Percentiles rank a stretch among this genome's conserved stretches.
These are phyloP conservation scores for Paraconiothyrium brasiliense DNA, from an alignment of 2,329 filamentous ascomycete genomes.

Conservation along the genomic window DNA sequence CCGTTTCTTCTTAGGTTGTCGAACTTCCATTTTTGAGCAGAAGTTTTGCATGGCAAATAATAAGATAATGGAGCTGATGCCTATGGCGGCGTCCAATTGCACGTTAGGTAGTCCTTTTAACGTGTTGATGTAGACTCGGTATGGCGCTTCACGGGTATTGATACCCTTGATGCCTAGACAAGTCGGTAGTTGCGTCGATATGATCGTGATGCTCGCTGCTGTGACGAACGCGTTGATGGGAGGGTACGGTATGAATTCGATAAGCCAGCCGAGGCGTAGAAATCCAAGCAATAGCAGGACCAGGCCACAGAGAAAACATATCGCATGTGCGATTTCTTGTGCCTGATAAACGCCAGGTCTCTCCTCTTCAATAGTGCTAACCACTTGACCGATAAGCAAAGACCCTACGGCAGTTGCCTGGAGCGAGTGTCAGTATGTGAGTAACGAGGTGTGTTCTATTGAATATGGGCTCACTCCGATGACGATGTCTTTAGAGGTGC, in stretches of 20 bases:
- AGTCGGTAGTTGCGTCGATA: slow-evolving; percentile 79
- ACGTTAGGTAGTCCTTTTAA: slow-evolving; percentile 74
- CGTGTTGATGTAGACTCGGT: slow-evolving; percentile 82
- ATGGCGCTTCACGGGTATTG: slow-evolving; percentile 79
- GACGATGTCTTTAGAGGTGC: slow-evolving; percentile 96
- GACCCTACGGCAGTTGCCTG: slow-evolving; percentile 95
- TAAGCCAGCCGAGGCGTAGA: slow-evolving; percentile 84
- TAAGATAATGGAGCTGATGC: slow-evolving; percentile 79
- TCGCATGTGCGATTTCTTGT: slow-evolving; percentile 77
- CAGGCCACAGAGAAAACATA: slow-evolving; percentile 79
- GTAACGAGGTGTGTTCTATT: background rate
- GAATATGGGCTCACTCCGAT: slow-evolving; percentile 73
- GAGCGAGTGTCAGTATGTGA: slow-evolving; percentile 9
- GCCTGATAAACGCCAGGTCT: slow-evolving; percentile 65
- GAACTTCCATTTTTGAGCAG: slow-evolving; percentile 73
- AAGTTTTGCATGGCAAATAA: slow-evolving; percentile 69
- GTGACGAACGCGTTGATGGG: slow-evolving; percentile 97
- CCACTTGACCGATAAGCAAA: slow-evolving; percentile 82
- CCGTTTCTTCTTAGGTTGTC: slow-evolving; percentile 73
- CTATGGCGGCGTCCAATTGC: slow-evolving; percentile 84
- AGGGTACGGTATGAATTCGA: slow-evolving; percentile 90
- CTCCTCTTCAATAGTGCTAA: slow-evolving; percentile 67
- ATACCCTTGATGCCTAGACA: slow-evolving; percentile 81
- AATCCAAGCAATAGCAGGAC: slow-evolving; percentile 84
- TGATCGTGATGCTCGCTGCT: slow-evolving; percentile 90